Evolutionary conservation across 192 early-diverging fungal genomes (phyloP), one percentile per base, ranked within the genome.

Genomic region (Helicostylum pulchrum): DNA sequence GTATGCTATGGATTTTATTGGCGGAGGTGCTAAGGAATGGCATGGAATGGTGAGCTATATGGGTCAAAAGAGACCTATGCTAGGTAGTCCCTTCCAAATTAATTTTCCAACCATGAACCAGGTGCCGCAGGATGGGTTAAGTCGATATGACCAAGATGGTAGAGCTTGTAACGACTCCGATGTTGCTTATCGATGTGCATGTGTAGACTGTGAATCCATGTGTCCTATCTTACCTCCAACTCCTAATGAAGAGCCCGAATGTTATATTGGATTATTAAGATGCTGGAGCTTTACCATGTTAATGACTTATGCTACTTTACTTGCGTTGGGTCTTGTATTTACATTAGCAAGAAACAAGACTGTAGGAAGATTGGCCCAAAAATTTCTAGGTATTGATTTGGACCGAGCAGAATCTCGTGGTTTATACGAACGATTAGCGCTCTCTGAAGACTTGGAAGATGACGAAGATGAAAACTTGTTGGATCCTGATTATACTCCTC

Each of bases 41-140:
- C 73, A 71, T 10, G 80, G 78, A 3, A 79, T 87, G 77, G 65
- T 85, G 4, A 56, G 57, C 0, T 85, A 74, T 54, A 77, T 87
- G 79, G 86, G 86, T 42, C 64, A 58, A 7, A 80, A 80, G 34
- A 61, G 77, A 12, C 79, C 77, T n/a, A 26, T 74, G 3, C 64
- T 84, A 4, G 86, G 86, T 9, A 84, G 82, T 4, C 86, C 86
- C 23, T 85, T 87, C 56, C 84, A 83, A 43, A 87, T 87, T 48
- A 70, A 85, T 31, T 85, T 87, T 65, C 86, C 86, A 12, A 42
- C 54, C 0, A 42, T 76, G 0, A 53, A 71, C 15, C 64, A 59
- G 34, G 43, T 34, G 8, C 64, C 70, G 11, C 36, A 36, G 12
- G 49, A 68, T 15, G 66, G 61, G 8, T 31, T 73, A 10, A 49